These are phyloP conservation scores for Aspergillus tamarii DNA, from an alignment of 2,329 filamentous ascomycete species.

Conservation along the genomic window DNA sequence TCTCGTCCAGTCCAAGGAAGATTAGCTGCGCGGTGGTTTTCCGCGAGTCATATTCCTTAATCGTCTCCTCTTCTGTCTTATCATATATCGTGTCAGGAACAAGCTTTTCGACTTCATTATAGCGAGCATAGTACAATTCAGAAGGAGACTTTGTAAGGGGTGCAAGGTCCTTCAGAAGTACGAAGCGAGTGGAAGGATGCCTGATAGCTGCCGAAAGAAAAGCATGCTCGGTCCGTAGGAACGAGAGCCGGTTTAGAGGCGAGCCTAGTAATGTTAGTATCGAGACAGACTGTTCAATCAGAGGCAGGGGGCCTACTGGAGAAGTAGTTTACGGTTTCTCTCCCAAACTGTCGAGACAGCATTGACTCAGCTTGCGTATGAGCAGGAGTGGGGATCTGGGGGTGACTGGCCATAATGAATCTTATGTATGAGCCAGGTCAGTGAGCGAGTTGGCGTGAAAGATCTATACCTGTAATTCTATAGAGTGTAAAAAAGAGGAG, in stretches of 20 bases:
- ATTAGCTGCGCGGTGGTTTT: conserved; percentile 71
- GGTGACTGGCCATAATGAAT: conserved; percentile 31
- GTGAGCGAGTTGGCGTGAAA: neutral
- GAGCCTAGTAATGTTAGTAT: conserved; percentile 41
- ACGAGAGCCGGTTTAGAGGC: conserved; percentile 54
- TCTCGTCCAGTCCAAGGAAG: conserved; percentile 83
- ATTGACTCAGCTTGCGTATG: conserved; percentile 62
- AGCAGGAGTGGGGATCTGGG: conserved; percentile 59
- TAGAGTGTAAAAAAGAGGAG: neutral
- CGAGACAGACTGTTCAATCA: neutral
- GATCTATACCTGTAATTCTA: neutral
- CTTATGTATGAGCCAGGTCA: neutral
- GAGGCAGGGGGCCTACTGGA: conserved; percentile 40
- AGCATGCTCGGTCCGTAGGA: conserved; percentile 50
- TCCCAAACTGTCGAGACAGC: conserved; percentile 53
- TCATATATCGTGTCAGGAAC: conserved; percentile 73
- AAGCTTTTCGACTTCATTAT: conserved; percentile 69
- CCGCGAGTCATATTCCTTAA: conserved; percentile 74
- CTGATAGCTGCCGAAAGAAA: conserved; percentile 53
- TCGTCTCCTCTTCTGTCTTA: conserved; percentile 70
- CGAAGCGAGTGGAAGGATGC: conserved; percentile 60
- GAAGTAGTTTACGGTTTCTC: conserved; percentile 56
- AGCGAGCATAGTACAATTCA: conserved; percentile 69
- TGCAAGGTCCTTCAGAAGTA: conserved; percentile 77
- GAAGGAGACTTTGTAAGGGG: conserved; percentile 68